These are phyloP conservation scores for Aquanectria penicillioides DNA, from an alignment of 2,329 filamentous ascomycete genomes.

Conservation along the genomic window DNA sequence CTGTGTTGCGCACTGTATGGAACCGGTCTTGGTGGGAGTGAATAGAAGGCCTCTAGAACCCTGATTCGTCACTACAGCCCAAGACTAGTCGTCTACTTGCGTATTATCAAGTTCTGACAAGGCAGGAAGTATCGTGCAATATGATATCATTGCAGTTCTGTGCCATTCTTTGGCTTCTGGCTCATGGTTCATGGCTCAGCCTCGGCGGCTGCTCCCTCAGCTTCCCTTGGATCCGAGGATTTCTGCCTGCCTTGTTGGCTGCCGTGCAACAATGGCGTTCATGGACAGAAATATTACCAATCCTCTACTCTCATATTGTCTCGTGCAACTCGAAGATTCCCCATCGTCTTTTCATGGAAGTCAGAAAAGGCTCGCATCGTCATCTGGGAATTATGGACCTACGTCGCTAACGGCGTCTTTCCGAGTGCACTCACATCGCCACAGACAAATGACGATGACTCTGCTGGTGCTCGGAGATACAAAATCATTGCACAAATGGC, in stretches of 20 bases:
- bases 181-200: background rate
- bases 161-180: no score
- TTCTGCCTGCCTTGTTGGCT: constrained; percentile 3
- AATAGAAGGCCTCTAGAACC: background rate
- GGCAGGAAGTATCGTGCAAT: no score
- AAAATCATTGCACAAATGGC: constrained; percentile 8
- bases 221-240: background rate
- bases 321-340: constrained; percentile 21
- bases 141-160: background rate
- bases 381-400: background rate
- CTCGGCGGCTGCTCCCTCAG: background rate
- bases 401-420: background rate
- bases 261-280: constrained; percentile 30
- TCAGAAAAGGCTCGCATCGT: constrained; percentile 7
- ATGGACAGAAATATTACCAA: constrained; percentile 28
- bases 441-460: background rate
- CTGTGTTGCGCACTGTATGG: constrained; percentile 16
- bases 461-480: background rate
- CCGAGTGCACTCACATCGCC: background rate
- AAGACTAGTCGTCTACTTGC: no score
- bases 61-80: background rate
- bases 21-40: background rate
- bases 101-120: background rate
- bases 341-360: constrained; percentile 1
- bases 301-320: constrained; percentile 20